Base-by-base conservation (phyloP, 2,329 filamentous ascomycete genomes). In the Fusarium penzigii region DNA sequence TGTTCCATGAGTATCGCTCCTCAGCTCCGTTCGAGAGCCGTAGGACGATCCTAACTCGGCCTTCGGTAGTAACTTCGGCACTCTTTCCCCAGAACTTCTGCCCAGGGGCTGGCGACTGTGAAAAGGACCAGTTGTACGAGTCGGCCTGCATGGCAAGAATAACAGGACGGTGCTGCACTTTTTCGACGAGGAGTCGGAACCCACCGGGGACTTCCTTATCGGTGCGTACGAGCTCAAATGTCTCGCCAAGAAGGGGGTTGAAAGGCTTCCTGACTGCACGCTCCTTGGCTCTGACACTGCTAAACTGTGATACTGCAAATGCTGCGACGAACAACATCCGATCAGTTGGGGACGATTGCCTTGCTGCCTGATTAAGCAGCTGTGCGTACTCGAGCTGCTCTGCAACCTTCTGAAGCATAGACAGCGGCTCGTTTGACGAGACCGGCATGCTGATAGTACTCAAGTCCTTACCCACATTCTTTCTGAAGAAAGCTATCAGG, bases 61-160 rank as follows among this genome's bases (percentile, higher is more conserved):
- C 94, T 49, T 97, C 93, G 0, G 92, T 97, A 55, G 90, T 94
- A 56, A 99, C 85, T 72, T 99, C 94, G 3, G 91, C 91, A 49
- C 88, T 93, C 76, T 97, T 97, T 50, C 94, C 94, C 94, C 94
- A 97, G 76, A 99, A 99, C 69, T 97, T 97, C 68, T 99, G 93
- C 17, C 88, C 88, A 0, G 94, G 94, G 51, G 89, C 87, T 0
- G 94, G 90, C 5, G 88, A 90, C 68, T 97, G 94, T 1, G 90
- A 81, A 56, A 96, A 87, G 3, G 88, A 91, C 94, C 94, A 99
- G 51, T 83, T 78, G 39, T 85, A 81, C 39, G 89, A 85, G 70
- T 99, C 94, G 5, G 93, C 94, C 70, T 97, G 92, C 76, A 92
- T 93, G 6, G 94, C 94, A 65, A 97, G 84, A 57, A 92, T 86